Percentiles rank a stretch among this genome's conserved stretches.
These are phyloP conservation scores for Cladophialophora immunda DNA, from an alignment of 2,329 filamentous ascomycete species.

Conservation along the genomic window DNA sequence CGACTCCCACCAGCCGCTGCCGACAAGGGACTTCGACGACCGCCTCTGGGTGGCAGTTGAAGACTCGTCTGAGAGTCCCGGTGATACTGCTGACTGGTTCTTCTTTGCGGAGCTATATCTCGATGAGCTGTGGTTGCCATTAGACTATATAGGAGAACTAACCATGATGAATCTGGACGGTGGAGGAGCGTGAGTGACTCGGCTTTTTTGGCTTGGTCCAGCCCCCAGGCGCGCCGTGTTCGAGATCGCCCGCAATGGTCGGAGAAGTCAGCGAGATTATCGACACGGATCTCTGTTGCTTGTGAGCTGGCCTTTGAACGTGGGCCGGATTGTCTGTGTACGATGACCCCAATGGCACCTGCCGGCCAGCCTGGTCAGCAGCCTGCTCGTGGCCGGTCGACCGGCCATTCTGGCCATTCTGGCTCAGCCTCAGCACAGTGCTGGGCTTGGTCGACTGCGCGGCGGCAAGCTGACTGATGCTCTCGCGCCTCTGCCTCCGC, in stretches of 20 bases:
- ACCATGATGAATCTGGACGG: conserved; percentile 34
- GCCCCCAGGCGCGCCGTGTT: conserved; percentile 10
- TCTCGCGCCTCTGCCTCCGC: conserved; percentile 40
- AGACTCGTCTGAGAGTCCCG: conserved; percentile 24
- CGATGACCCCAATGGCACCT: conserved; percentile 50
- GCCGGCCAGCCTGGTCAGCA: conserved; percentile 38
- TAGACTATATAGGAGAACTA: conserved; percentile 15
- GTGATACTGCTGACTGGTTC: conserved; percentile 21
- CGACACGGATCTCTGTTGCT: conserved; percentile 79
- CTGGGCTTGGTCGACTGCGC: conserved; percentile 19
- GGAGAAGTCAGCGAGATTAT: conserved; percentile 75
- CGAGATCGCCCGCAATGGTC: conserved; percentile 21
- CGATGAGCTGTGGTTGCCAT: background rate
- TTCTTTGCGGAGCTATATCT: conserved; percentile 13
- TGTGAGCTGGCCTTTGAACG: conserved; percentile 56
- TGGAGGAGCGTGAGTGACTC: conserved; percentile 39
- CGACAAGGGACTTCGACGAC: conserved; percentile 35
- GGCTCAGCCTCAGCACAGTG: conserved; percentile 8
- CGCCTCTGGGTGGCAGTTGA: conserved; percentile 23
- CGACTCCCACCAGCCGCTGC: conserved; percentile 50
- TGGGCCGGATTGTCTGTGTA: conserved; percentile 46
- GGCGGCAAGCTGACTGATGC: conserved; percentile 38
- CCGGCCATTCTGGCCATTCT: conserved; percentile 28
- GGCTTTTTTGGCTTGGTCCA: conserved; percentile 32
- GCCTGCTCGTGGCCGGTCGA: conserved; percentile 24